A percentile compares a stretch with the other conserved stretches of the same genome.
Conservation (phyloP, 768 basidiomycete genomes). For the Podaxis sp. region DNA sequence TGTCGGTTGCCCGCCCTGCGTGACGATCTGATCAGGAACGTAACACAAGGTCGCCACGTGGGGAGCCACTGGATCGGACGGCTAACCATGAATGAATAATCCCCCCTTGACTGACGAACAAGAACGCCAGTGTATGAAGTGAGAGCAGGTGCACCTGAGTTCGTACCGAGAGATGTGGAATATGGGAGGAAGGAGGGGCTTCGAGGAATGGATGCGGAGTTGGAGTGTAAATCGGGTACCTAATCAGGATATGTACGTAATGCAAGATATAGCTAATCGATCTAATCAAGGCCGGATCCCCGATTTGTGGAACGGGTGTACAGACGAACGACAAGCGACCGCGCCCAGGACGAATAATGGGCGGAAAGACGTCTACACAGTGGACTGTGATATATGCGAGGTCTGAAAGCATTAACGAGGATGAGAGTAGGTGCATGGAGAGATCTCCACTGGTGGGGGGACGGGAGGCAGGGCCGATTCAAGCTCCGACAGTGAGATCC, state of each 20-base stretch:
- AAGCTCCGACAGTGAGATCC: constrained; percentile 16
- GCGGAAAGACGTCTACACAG: not conserved
- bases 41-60: constrained; percentile 13
- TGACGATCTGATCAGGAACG: constrained; percentile 17
- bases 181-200: not conserved
- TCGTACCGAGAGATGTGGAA: not conserved
- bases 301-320: constrained; percentile 1
- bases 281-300: constrained; percentile 8
- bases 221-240: constrained; percentile 15
- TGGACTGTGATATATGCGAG: not conserved
- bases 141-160: not conserved
- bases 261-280: constrained; percentile 11
- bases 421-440: not conserved
- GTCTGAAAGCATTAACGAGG: not conserved
- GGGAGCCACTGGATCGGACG: constrained; percentile 4
- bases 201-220: constrained; percentile 7
- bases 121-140: not conserved
- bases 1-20: constrained; percentile 6
- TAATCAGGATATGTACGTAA: constrained; percentile 14
- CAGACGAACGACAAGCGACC: not conserved
- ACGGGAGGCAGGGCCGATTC: constrained; percentile 6
- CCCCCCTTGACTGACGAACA: not conserved
- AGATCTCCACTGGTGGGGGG: not conserved
- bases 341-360: not conserved
- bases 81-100: not conserved